Evolutionary conservation across 441 rosid species (phyloP), one percentile per base, ranked within the genome.

Genomic region (Breynia disticha): DNA sequence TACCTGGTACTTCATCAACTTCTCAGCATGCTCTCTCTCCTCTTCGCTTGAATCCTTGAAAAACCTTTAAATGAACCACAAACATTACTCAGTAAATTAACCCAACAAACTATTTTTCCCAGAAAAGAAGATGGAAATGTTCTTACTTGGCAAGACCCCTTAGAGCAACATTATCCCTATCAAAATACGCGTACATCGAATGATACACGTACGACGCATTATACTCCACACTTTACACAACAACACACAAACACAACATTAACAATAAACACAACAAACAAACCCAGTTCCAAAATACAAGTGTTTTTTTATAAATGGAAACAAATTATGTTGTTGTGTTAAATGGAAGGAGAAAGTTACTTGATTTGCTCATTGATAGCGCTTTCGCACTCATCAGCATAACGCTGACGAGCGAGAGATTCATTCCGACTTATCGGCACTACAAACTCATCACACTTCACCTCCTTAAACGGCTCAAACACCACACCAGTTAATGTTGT

Each of bases 41-140:
- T 93, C 98, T 50, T 76, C 86, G 60, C 98, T 93, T 0, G 97
- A 86, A 20, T 93, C 97, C 81, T 84, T 84, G 78, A 93, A 93
- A 64, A 93, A 93, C 56, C 96, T 91, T 17, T 54, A 18, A 44
- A 21, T 41, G 13, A 39, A 44, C 35, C 56, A 35, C 9, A 50
- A 37, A 16, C 35, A 28, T 28, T 28, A 28, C 5, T 28, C 35
- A 28, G 35, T 28, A 28, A 28, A n/a, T n/a, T n/a, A n/a, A 28
- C 35, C 8, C 35, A 28, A 9, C 35, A 4, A 28, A 28, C 8
- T 28, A 28, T 9, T 28, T 9, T 28, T 28, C 35, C 16, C 7
- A 24, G 1, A 16, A 43, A 12, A 3, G 45, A 22, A 8, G 10
- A 8, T 35, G 20, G 32, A 16, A 4, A 12, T 24, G 12, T 52